phyloP scores from a whole-genome alignment of 495 filamentous ascomycete genomes.

The Penicillium alfredii region DNA sequence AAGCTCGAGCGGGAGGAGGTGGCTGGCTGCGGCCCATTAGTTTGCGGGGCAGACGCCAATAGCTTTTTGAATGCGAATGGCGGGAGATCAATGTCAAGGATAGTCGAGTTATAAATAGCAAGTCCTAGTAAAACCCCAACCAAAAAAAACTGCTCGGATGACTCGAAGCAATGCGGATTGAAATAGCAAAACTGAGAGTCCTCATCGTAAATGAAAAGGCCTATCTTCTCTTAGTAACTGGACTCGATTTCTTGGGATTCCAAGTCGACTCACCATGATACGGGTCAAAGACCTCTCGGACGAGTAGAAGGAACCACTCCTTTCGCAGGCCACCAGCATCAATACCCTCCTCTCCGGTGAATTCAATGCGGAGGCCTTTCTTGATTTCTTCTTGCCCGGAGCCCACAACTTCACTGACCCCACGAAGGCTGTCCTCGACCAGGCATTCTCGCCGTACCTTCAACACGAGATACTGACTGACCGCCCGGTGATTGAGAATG shows the following conservation, averaged over 20 bases:
- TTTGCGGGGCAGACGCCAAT: slow-evolving; percentile 60
- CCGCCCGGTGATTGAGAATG: slow-evolving; percentile 64
- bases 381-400: slow-evolving; percentile 84
- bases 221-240: slow-evolving; percentile 35
- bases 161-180: slow-evolving; percentile 86
- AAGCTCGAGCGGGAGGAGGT: slow-evolving; percentile 52
- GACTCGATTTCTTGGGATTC: neutral
- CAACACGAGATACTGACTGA: slow-evolving; percentile 76
- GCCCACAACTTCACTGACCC: slow-evolving; percentile 83
- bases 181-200: slow-evolving; percentile 94
- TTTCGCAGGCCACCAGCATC: slow-evolving; percentile 90
- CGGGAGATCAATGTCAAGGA: slow-evolving; percentile 83
- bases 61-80: slow-evolving; percentile 93
- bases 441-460: slow-evolving; percentile 81
- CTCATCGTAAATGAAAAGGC: slow-evolving; percentile 90
- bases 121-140: slow-evolving; percentile 85
- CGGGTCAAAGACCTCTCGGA: slow-evolving; percentile 88
- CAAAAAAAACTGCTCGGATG: slow-evolving; percentile 88
- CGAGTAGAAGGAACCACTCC: slow-evolving; percentile 92
- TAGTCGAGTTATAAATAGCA: slow-evolving; percentile 95
- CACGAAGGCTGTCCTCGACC: slow-evolving; percentile 82
- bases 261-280: slow-evolving; percentile 63
- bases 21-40: slow-evolving; percentile 44
- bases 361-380: slow-evolving; percentile 83
- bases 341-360: slow-evolving; percentile 83